phyloP scores from a whole-genome alignment of 2,329 filamentous ascomycete species.

The Sporothrix pseudoabietina region DNA sequence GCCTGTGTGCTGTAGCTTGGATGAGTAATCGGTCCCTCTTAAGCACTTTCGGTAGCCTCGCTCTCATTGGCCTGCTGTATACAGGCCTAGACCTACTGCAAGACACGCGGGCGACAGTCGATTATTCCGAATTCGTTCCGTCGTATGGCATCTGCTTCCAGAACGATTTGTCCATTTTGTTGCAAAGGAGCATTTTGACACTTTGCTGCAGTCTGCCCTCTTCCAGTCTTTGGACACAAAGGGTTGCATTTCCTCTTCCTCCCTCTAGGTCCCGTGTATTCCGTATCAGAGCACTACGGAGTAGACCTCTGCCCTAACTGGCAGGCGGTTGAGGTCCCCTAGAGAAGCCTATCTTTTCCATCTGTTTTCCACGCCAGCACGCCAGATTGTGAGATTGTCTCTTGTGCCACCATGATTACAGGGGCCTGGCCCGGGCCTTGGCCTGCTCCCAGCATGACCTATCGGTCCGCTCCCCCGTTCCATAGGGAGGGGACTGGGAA shows the following conservation, averaged over 20 bases:
- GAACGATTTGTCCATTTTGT: neutral
- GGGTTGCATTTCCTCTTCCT: too few species aligned
- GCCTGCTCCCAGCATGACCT: constrained; percentile 15
- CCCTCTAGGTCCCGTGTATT: too few species aligned
- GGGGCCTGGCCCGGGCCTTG: neutral
- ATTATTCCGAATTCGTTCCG: neutral
- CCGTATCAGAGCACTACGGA: neutral
- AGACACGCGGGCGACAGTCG: constrained; percentile 1
- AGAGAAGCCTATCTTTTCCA: neutral
- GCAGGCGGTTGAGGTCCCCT: neutral
- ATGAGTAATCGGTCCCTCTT: neutral
- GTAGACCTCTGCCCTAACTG: neutral
- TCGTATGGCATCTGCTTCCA: neutral
- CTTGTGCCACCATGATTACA: neutral
- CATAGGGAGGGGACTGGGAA: constrained; percentile 1
- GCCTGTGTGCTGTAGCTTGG: neutral
- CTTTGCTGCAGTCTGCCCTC: neutral
- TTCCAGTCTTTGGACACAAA: neutral
- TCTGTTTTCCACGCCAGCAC: neutral
- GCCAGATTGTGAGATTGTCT: too few species aligned
- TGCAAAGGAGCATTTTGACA: neutral
- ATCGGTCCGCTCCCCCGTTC: constrained; percentile 5
- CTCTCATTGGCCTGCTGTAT: neutral
- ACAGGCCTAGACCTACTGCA: neutral
- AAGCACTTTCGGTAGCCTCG: neutral